Conservation (phyloP, 2,329 filamentous ascomycete genomes). For the Diaporthe ilicicola region DNA sequence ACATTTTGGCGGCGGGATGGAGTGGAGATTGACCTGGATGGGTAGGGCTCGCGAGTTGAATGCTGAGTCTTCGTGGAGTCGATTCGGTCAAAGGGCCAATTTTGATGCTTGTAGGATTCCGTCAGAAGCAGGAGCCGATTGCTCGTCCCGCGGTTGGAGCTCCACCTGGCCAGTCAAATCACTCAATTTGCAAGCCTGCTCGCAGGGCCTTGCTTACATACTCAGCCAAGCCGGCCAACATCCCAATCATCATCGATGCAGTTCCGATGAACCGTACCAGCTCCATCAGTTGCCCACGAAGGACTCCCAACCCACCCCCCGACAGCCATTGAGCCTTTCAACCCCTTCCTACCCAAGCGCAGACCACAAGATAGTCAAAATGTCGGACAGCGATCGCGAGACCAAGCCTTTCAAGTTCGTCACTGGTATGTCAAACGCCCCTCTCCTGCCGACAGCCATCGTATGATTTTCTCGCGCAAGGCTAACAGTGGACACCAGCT, state of each 20-base stretch:
- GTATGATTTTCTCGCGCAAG: constrained; percentile 37
- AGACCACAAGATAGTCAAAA: constrained; percentile 65
- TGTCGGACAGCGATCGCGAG: constrained; percentile 88
- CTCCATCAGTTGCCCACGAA: constrained; percentile 39
- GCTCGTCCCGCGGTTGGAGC: constrained; percentile 14
- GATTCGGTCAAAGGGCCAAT: constrained; percentile 29
- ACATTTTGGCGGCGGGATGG: constrained; percentile 60
- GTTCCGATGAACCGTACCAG: constrained; percentile 35
- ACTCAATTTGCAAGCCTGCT: constrained; percentile 30
- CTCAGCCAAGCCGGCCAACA: constrained; percentile 22
- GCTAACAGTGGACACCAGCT: constrained; percentile 39
- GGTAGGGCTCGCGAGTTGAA: constrained; percentile 25
- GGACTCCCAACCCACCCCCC: constrained; percentile 8
- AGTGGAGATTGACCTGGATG: constrained; percentile 41
- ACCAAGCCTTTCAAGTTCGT: constrained; percentile 99
- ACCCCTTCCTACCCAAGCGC: constrained; percentile 39
- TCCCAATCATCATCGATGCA: constrained; percentile 33
- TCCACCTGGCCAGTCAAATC: constrained; percentile 34
- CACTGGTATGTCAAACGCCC: constrained; percentile 77
- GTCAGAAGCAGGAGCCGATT: constrained; percentile 29
- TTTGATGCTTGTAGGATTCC: constrained; percentile 16
- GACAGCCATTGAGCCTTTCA: constrained; percentile 46
- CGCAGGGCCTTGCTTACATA: constrained; percentile 19
- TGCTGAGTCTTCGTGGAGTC: constrained; percentile 33
- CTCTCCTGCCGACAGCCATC: constrained; percentile 33